Evolutionary conservation across 2,329 filamentous ascomycete species (phyloP).

Genomic region (Penicillium rolfsii): DNA sequence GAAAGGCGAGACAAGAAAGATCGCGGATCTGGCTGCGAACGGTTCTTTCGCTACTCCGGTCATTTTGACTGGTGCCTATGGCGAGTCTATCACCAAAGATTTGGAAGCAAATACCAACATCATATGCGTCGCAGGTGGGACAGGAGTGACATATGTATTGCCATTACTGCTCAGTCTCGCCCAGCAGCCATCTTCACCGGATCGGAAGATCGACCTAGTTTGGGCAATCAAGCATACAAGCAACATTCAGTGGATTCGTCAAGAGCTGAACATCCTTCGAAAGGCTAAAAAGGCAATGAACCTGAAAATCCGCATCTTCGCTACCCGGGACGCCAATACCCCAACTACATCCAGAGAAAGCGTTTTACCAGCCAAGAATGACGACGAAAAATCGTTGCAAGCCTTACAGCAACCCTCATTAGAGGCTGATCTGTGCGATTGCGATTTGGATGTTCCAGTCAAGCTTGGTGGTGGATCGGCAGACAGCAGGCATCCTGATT

Average conservation of each 20-base stretch:
- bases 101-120: slow-evolving; percentile 48
- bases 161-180: slow-evolving; percentile 51
- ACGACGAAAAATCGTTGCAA: slow-evolving; percentile 15
- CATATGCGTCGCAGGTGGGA: slow-evolving; percentile 61
- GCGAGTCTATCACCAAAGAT: slow-evolving; percentile 53
- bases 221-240: slow-evolving; percentile 63
- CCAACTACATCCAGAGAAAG: neutral
- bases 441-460: slow-evolving; percentile 13
- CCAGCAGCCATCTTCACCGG: slow-evolving; percentile 34
- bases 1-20: slow-evolving; percentile 33
- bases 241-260: slow-evolving; percentile 62
- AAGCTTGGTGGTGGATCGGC: slow-evolving; percentile 26
- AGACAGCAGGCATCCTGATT: slow-evolving; percentile 32
- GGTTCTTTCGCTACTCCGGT: slow-evolving; percentile 53
- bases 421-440: slow-evolving; percentile 16
- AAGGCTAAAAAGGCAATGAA: slow-evolving; percentile 43
- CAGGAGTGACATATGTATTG: slow-evolving; percentile 61
- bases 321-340: slow-evolving; percentile 56
- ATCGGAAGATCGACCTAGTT: slow-evolving; percentile 62
- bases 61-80: slow-evolving; percentile 67
- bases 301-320: slow-evolving; percentile 60
- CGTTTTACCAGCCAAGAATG: neutral
- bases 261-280: slow-evolving; percentile 58
- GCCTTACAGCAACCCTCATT: slow-evolving; percentile 9
- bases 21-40: slow-evolving; percentile 29